Evolutionary conservation across 495 filamentous ascomycete species (phyloP), one percentile per base, ranked within the genome.

Genomic region (Hypoxylon fuscum): DNA sequence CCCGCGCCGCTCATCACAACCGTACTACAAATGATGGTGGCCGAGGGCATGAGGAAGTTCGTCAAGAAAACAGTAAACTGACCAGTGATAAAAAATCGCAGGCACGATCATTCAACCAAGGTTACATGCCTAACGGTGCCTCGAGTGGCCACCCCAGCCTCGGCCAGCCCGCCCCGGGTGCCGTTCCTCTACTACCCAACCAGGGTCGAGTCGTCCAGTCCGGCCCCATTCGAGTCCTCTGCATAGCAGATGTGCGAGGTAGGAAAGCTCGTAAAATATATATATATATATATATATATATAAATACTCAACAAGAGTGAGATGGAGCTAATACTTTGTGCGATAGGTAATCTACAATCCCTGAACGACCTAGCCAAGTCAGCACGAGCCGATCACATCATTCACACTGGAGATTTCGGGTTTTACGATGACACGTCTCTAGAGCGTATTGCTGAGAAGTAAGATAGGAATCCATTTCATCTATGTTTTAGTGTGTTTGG

Each of bases 371-470:
- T 98, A 50, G 96, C 96, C 55, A 93, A 89, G 73, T 87, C 93
- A 69, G 95, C 96, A 49, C 88, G 89, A 69, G 95, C 95, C 50
- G 92, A 97, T 76, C 90, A 96, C 74, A 96, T 99, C 68, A 90
- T 99, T 62, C 95, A 99, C 76, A 98, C 96, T 29, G 96, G 96
- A 71, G 96, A 99, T 72, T 99, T 99, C 72, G 96, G 96, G 50
- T 99, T 99, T 78, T 99, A 99, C 77, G 96, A 99, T 72, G 91
- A 96, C 47, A 89, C 87, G 35, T 99, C 96, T 8, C 79, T 99
- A 27, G 93, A 99, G 68, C 90, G 96, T 53, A 98, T 99, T 80
- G 95, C 95, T 7, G 96, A 99, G 74, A 99, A 99, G 95, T 98
- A 75, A 82, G 91, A 82, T 38, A 62, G 47, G 22, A 29, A n/a